Evolutionary conservation across 1,284 basidiomycete genomes (phyloP).

Genomic region (Naganishia liquefaciens): DNA sequence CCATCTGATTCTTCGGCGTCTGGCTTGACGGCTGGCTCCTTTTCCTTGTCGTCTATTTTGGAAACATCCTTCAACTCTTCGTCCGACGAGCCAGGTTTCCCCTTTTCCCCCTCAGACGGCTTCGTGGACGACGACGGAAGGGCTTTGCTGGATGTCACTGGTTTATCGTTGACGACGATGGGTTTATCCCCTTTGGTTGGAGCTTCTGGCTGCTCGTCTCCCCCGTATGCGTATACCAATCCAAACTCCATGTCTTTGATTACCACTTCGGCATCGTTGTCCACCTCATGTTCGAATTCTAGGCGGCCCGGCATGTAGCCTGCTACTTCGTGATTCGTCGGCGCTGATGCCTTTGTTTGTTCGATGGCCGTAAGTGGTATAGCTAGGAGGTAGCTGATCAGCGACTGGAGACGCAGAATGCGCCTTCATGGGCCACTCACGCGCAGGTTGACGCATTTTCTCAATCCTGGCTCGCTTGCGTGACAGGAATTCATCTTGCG

Average conservation of each 20-base stretch:
- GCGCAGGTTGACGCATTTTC: conserved; percentile 56
- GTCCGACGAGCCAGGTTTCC: conserved; percentile 31
- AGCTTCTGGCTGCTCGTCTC: conserved; percentile 70
- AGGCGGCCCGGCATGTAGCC: conserved; percentile 93
- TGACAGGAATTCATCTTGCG: conserved; percentile 78
- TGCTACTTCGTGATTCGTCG: conserved; percentile 89
- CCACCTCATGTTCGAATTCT: conserved; percentile 95
- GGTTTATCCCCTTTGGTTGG: conserved; percentile 39
- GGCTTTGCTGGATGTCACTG: conserved; percentile 23
- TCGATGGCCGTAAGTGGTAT: conserved; percentile 30
- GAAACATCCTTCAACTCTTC: conserved; percentile 38
- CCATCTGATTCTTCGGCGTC: conserved; percentile 69
- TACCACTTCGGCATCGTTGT: conserved; percentile 92
- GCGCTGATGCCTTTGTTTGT: conserved; percentile 64
- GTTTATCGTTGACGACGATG: neutral
- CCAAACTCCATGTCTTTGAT: conserved; percentile 98
- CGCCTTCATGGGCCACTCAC: conserved; percentile 45
- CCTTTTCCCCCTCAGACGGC: conserved; percentile 38
- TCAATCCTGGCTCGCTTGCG: conserved; percentile 83
- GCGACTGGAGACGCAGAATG: neutral
- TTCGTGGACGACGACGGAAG: conserved; percentile 14
- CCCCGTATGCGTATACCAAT: conserved; percentile 78
- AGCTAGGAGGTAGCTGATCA: neutral
- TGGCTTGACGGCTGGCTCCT: conserved; percentile 45
- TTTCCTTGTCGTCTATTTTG: conserved; percentile 33